Conservation (phyloP, 2,329 filamentous ascomycete genomes). For the Epichloe gansuensis region DNA sequence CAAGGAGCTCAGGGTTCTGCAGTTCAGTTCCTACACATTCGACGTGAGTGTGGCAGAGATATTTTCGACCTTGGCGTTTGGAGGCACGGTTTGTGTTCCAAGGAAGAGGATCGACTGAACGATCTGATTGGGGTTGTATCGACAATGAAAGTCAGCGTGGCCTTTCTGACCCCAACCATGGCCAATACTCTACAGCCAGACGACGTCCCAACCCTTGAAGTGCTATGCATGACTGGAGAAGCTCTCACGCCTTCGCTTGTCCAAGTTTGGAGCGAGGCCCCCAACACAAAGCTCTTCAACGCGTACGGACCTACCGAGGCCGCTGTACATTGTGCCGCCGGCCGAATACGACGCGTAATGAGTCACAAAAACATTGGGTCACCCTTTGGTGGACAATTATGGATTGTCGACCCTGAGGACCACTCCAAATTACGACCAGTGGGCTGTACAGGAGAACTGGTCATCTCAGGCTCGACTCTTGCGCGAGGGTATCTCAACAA, state of each 20-base stretch:
- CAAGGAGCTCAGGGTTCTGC: not conserved
- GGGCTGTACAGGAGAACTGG: not conserved
- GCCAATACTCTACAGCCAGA: not conserved
- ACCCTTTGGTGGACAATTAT: not conserved
- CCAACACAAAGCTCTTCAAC: not conserved
- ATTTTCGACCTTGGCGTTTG: conserved; percentile 7
- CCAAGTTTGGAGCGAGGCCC: not conserved
- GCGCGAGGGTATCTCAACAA: not conserved
- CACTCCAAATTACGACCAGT: not conserved
- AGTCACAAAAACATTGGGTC: not conserved
- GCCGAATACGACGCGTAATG: not conserved
- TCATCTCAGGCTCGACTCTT: not conserved
- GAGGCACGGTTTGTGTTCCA: conserved; percentile 10
- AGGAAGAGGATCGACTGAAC: conserved; percentile 9
- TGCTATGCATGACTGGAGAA: not conserved
- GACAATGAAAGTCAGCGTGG: not conserved
- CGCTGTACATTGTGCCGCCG: not conserved
- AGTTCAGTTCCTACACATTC: conserved; percentile 11
- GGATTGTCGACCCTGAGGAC: not conserved
- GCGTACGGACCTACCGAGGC: not conserved
- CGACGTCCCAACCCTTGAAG: not conserved
- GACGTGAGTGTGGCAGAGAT: conserved; percentile 10
- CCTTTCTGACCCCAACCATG: conserved; percentile 1
- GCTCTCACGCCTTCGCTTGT: not conserved
- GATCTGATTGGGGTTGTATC: conserved; percentile 3